Evolutionary conservation across 352 stramenopile species (phyloP), one percentile per base, ranked within the genome.

Genomic region (Phytophthora lateralis): DNA sequence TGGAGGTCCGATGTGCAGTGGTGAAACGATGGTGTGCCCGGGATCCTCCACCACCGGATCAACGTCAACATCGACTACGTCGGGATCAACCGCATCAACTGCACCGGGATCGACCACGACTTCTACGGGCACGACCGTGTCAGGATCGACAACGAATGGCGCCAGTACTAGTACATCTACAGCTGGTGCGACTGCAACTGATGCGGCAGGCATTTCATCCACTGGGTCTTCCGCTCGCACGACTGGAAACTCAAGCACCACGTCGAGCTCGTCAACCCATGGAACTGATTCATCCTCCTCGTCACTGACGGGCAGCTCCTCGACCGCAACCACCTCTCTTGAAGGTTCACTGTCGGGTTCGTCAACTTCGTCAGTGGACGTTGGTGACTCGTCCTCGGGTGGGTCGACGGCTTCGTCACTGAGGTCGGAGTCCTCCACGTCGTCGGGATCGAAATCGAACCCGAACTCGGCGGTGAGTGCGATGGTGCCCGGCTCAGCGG

Each of bases 21-120:
- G 62, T 4, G 62, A 70, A 24, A 55, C 48, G 11, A 42, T 70
- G 37, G 62, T 70, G n/a, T 70, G 62, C 37, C 43, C 62, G 2
- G 43, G 48, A 4, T 70, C 62, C 9, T 50, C 47, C 17, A 41
- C 38, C 1, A 58, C 52, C 20, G 44, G 24, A 5, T 57, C 60
- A 18, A 10, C 44, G 6, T 50, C 44, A 0, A 43, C 59, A 47
- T 9, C 29, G 27, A 46, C 43, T 11, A 60, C 52, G 14, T 3
- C 43, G 4, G 54, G 20, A 2, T 42, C 35, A 17, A 6, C 45
- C 7, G 32, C 24, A 11, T n/a, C 43, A 15, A 46, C n/a, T 34
- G 15, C 30, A 0, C 20, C 57, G 21, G 59, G 50, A 12, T 52
- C 59, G n/a, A 55, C 50, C 15, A 24, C 42, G 9, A n/a, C 32